Percentiles rank a stretch among this genome's conserved stretches.
phyloP scores from a whole-genome alignment of 768 basidiomycete genomes.

The Sarcomyxa edulis region DNA sequence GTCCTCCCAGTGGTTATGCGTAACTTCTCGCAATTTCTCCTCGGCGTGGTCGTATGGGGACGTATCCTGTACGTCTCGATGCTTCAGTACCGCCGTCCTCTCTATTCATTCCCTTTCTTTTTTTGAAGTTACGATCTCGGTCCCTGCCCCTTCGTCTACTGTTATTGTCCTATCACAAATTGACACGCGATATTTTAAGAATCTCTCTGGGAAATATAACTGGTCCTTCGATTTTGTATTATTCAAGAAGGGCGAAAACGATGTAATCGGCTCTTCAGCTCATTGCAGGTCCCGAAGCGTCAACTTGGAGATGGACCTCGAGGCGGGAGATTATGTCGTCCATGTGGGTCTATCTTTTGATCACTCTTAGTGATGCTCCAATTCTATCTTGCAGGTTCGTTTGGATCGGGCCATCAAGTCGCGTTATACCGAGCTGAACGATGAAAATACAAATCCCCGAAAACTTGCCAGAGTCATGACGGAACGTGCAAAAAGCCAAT shows the following conservation, averaged over 20 bases:
- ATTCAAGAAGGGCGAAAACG: slow-evolving; percentile 35
- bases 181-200: slow-evolving; percentile 39
- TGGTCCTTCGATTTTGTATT: slow-evolving; percentile 46
- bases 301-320: slow-evolving; percentile 33
- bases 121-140: slow-evolving; percentile 40
- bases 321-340: slow-evolving; percentile 37
- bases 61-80: slow-evolving; percentile 32
- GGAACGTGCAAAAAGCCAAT: slow-evolving; percentile 39
- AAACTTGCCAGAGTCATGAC: slow-evolving; percentile 36
- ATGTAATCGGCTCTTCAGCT: slow-evolving; percentile 26
- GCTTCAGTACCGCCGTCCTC: not conserved
- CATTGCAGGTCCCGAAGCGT: slow-evolving; percentile 30
- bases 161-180: slow-evolving; percentile 43
- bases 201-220: slow-evolving; percentile 25
- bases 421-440: too few relatives aligned
- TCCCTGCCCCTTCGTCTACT: slow-evolving; percentile 29
- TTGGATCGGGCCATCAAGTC: too few relatives aligned
- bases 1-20: slow-evolving; percentile 47
- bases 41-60: slow-evolving; percentile 40
- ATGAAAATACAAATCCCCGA: too few relatives aligned
- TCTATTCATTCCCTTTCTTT: slow-evolving; percentile 1
- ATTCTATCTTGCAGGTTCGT: too few relatives aligned
- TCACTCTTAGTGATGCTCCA: not conserved
- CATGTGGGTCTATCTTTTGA: slow-evolving; percentile 22
- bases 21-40: slow-evolving; percentile 25